Conservation (phyloP, 2,329 filamentous ascomycete species). For the Trichoderma sp. region DNA sequence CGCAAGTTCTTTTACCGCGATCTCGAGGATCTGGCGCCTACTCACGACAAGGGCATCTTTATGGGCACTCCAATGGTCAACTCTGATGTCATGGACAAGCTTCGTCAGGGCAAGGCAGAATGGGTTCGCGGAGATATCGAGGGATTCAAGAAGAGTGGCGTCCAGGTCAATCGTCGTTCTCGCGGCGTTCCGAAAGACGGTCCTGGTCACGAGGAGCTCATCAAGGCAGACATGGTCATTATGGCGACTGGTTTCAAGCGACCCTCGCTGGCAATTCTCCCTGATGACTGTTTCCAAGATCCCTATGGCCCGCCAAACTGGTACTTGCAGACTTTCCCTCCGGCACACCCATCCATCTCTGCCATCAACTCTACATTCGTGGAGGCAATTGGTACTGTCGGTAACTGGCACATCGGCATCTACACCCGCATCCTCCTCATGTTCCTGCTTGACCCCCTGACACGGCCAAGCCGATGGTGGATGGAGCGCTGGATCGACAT, state of each 20-base stretch:
- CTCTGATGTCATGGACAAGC: slow-evolving; percentile 74
- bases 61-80: slow-evolving; percentile 88
- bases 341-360: slow-evolving; percentile 71
- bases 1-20: slow-evolving; percentile 83
- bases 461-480: slow-evolving; percentile 70
- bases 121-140: slow-evolving; percentile 84
- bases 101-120: slow-evolving; percentile 70
- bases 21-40: slow-evolving; percentile 71
- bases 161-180: slow-evolving; percentile 71
- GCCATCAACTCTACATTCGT: slow-evolving; percentile 84
- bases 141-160: slow-evolving; percentile 62
- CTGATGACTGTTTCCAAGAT: slow-evolving; percentile 70
- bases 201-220: slow-evolving; percentile 66
- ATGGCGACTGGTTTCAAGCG: slow-evolving; percentile 83
- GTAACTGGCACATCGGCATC: slow-evolving; percentile 88
- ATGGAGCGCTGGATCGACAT: slow-evolving; percentile 90
- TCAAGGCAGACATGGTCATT: slow-evolving; percentile 76
- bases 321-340: slow-evolving; percentile 87
- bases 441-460: slow-evolving; percentile 80
- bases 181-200: slow-evolving; percentile 77
- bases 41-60: slow-evolving; percentile 71
- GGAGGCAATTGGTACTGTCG: slow-evolving; percentile 78
- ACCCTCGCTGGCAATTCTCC: slow-evolving; percentile 73
- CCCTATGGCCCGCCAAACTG: slow-evolving; percentile 81
- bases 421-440: slow-evolving; percentile 85